phyloP scores from a whole-genome alignment of 192 early-diverging fungal genomes.

The Umbelopsis sp. region DNA sequence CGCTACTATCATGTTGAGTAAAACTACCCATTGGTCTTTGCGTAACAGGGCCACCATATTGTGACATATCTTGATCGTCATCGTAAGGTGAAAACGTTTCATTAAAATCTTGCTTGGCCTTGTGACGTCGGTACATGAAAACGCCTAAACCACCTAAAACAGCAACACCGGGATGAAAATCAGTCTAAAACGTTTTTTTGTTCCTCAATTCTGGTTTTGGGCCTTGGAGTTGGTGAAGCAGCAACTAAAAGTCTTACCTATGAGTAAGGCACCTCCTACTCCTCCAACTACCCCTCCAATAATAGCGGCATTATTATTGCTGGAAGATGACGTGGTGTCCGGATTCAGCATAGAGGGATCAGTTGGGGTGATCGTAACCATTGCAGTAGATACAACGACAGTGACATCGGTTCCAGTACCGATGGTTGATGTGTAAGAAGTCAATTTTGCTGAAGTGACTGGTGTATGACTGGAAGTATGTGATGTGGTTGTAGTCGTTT shows the following conservation, averaged over 20 bases:
- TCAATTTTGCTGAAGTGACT: not conserved
- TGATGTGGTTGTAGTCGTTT: not conserved
- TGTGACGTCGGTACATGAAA: not conserved
- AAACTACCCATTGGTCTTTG: not conserved
- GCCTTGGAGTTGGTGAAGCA: no score
- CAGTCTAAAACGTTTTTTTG: no score
- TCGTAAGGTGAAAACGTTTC: constrained; percentile 5
- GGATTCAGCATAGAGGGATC: not conserved
- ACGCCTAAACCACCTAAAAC: constrained; percentile 1
- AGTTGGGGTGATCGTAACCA: not conserved
- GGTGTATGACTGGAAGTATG: not conserved
- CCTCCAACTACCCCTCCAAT: not conserved
- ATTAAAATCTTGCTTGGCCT: not conserved
- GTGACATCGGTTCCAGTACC: constrained; percentile 16
- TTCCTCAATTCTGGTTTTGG: no score
- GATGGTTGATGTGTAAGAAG: not conserved
- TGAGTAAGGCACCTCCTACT: not conserved
- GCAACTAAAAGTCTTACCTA: not conserved
- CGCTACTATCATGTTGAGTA: not conserved
- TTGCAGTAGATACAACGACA: not conserved
- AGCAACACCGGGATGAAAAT: not conserved
- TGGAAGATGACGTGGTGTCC: not conserved
- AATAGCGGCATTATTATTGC: not conserved
- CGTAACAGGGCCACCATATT: constrained; percentile 14
- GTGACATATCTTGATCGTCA: constrained; percentile 12